Evolutionary conservation across 2,329 filamentous ascomycete genomes (phyloP).

Genomic region (Stylonectria norvegica): DNA sequence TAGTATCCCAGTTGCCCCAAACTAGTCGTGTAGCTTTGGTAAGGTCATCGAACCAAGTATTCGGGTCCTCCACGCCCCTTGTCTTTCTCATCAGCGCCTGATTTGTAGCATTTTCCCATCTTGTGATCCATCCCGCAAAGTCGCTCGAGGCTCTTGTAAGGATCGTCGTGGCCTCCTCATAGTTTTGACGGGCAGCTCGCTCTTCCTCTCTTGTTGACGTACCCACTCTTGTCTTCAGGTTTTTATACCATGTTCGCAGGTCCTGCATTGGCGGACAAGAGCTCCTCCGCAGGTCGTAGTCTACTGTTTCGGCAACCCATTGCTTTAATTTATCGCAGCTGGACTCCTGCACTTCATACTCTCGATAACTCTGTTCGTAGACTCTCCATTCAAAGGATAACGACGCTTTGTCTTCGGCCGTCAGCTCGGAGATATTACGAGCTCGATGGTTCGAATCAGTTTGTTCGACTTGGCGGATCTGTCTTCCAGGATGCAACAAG

Average conservation of each 20-base stretch:
- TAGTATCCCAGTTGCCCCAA: background rate
- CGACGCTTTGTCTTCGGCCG: background rate
- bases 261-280: background rate
- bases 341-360: background rate
- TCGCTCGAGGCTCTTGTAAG: background rate
- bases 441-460: background rate
- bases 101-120: background rate
- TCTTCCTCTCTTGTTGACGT: background rate
- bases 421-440: background rate
- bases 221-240: background rate
- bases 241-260: background rate
- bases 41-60: background rate
- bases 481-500: background rate
- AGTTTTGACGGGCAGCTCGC: background rate
- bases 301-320: background rate
- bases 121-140: background rate
- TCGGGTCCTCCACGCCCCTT: background rate
- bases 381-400: background rate
- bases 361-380: background rate
- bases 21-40: background rate
- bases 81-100: background rate
- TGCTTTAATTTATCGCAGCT: background rate
- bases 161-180: background rate
- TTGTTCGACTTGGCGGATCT: background rate
- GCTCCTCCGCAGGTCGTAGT: background rate